Evolutionary conservation across 306 rosid genomes (phyloP), one percentile per base, ranked within the genome.

Genomic region (Trifolium subterraneum): DNA sequence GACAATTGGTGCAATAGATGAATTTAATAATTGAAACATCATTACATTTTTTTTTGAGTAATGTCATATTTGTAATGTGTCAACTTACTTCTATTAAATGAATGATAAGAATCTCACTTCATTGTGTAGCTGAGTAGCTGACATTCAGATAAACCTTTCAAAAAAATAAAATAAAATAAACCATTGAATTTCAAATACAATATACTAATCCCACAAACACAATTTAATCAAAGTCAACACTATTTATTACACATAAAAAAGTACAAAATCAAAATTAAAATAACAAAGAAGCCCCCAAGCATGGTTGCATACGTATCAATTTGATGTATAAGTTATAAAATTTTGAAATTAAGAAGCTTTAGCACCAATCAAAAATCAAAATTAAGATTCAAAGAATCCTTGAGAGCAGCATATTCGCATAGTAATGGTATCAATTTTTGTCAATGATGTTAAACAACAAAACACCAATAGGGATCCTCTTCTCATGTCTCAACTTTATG

Each of bases 311-410:
- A 73, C 52, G 62, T 31, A 73, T 31, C 23, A 73, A 73, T 47
- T 48, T 45, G 50, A 33, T 33, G 9, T 33, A 44, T 31, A 74
- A 31, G 27, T 63, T 27, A 31, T 19, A 14, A 61, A 16, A 54
- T 35, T 58, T 56, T 3, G 56, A 71, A 38, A 39, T 22, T 71
- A 39, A 27, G 15, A 55, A 18, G 16, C 29, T 10, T 15, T 12
- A 19, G 20, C 7, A 51, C 78, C 71, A 44, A 74, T 62, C 62
- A 74, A 45, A 71, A 74, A 14, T 60, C 60, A 3, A 71, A 74
- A 14, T 60, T 33, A 1, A 62, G 35, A 36, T 47, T 61, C 62
- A 33, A 13, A 60, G 10, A 59, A 22, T 42, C 77, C 16, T 72
- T 25, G n/a, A 35, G 16, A 6, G 58, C 12, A 25, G 77, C 59